A percentile compares a stretch with the other conserved stretches of the same genome.
These are phyloP conservation scores for Scleroderma bovista DNA, from an alignment of 768 basidiomycete species.

Conservation along the genomic window DNA sequence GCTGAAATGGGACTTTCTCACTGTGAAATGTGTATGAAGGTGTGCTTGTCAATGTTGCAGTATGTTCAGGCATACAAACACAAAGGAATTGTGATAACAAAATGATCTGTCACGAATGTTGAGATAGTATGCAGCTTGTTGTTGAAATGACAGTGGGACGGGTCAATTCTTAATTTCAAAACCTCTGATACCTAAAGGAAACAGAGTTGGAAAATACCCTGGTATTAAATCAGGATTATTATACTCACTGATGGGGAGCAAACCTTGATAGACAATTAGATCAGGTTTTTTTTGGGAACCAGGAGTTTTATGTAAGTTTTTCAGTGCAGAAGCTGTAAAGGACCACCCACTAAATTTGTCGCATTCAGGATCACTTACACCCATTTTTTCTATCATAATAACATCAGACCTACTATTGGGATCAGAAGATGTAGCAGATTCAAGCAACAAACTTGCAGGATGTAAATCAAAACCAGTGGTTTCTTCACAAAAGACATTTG, in stretches of 20 bases:
- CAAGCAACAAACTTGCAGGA: constrained; percentile 18
- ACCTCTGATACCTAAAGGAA: constrained; percentile 27
- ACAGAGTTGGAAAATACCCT: constrained; percentile 28
- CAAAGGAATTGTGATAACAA: neutral
- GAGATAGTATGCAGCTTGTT: neutral
- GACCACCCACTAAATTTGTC: constrained; percentile 14
- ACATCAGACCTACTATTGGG: too few relatives aligned
- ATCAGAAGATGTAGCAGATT: too few relatives aligned
- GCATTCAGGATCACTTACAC: constrained; percentile 27
- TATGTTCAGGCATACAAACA: neutral
- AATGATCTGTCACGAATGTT: neutral
- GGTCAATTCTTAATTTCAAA: constrained; percentile 17
- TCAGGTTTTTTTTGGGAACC: constrained; percentile 10
- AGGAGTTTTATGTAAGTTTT: constrained; percentile 10
- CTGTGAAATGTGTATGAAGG: neutral
- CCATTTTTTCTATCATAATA: constrained; percentile 11
- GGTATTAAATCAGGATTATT: constrained; percentile 27
- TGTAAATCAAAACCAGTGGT: constrained; percentile 23
- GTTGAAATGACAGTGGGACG: neutral
- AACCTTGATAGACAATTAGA: constrained; percentile 16
- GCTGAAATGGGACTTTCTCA: too few relatives aligned
- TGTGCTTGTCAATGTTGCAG: neutral
- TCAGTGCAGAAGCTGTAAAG: constrained; percentile 22
- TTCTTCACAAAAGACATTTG: constrained; percentile 17
- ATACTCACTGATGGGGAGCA: constrained; percentile 24